Evolutionary conservation across 1,139 yeast genomes (phyloP), one percentile per base, ranked within the genome.

Genomic region (Petasospora fabianii): DNA sequence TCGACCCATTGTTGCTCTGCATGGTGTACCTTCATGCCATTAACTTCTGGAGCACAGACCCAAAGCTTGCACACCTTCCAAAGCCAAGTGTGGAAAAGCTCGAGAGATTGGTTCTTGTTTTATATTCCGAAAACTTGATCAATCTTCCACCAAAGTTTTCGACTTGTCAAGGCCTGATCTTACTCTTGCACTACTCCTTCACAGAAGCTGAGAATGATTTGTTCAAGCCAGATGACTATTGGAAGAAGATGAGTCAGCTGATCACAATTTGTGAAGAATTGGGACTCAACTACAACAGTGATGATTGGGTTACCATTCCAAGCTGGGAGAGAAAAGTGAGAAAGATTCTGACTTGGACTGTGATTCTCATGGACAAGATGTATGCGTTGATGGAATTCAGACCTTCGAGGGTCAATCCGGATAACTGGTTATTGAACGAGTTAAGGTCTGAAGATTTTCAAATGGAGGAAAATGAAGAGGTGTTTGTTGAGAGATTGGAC

Each of bases 1-100:
- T 69, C 38, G 62, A 68, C 37, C 73, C 76, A 3, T 59, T 73
- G 2, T 47, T 71, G 27, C 49, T 71, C n/a, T 68, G 68, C 1
- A 66, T 68, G 27, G 68, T 70, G 2, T 70, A 69, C 49, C 53
- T 66, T 13, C 58, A 68, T 38, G 73, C 73, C 0, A 49, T 69
- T 27, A 66, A 62, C 34, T 67, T 68, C 65, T 67, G 73, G 72
- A 58, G 62, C 34, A 59, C 48, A 16, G 69, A 62, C 41, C 54
- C 62, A 3, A 53, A 54, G 28, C 43, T 64, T 16, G 48, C 60
- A 10, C 42, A 56, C 5, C 42, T 47, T 17, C 53, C 54, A 4
- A 63, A 61, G 34, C 70, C 70, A 3, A 62, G 64, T 38, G 55
- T 55, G 16, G 54, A 54, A 14, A 55, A 58, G 24, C 53, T 70